Evolutionary conservation across 352 stramenopile genomes (phyloP).

Genomic region (Pythium aquatile): DNA sequence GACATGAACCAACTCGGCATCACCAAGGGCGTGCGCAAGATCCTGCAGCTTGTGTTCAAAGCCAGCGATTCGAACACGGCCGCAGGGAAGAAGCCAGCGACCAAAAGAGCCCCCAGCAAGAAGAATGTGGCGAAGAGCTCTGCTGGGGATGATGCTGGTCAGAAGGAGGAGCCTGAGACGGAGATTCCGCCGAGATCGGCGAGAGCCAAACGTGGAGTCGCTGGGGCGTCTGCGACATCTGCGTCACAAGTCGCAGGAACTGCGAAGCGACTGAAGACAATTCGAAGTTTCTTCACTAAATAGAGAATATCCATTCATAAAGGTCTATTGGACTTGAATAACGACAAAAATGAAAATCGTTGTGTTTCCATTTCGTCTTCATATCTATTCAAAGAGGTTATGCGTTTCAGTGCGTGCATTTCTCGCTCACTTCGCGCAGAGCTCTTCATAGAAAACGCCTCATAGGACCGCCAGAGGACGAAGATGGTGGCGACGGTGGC

Average conservation of each 20-base stretch:
- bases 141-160: neutral
- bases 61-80: neutral
- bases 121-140: conserved; percentile 5
- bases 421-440: conserved; percentile 19
- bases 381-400: conserved; percentile 8
- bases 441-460: conserved; percentile 5
- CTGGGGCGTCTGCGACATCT: conserved; percentile 7
- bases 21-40: conserved; percentile 88
- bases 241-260: conserved; percentile 40
- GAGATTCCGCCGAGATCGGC: neutral
- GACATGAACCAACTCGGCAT: conserved; percentile 83
- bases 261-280: conserved; percentile 52
- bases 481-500: conserved; percentile 19
- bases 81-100: conserved; percentile 17
- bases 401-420: conserved; percentile 23
- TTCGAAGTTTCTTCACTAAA: conserved; percentile 68
- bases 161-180: conserved; percentile 4
- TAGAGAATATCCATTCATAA: conserved; percentile 32
- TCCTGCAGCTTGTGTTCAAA: conserved; percentile 56
- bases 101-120: conserved; percentile 13
- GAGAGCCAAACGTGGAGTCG: conserved; percentile 14
- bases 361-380: neutral
- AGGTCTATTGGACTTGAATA: neutral
- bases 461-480: neutral
- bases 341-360: no score